Conservation (phyloP, 129 eudicot genomes). For the Artemisia annua region DNA sequence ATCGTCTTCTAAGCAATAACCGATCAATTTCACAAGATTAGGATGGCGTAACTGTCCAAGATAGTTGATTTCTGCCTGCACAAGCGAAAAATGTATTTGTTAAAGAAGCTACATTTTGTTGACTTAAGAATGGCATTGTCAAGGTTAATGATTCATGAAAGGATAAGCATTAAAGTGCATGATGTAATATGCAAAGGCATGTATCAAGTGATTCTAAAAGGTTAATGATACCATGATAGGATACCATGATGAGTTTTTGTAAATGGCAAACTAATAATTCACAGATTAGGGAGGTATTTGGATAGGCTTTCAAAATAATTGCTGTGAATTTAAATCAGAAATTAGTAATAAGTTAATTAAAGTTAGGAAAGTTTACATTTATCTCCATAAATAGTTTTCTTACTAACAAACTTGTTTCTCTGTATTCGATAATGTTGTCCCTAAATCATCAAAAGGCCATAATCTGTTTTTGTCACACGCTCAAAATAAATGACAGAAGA, state of each 20-base stretch:
- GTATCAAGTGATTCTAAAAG: not conserved
- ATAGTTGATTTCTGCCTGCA: slow-evolving; percentile 88
- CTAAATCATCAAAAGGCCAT: no score
- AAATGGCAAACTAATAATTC: not conserved
- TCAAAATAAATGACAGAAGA: no score
- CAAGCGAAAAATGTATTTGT: slow-evolving; percentile 18
- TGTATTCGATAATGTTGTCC: no score
- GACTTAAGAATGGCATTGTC: slow-evolving; percentile 8
- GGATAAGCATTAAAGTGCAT: not conserved
- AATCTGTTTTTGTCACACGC: no score
- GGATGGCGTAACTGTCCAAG: slow-evolving; percentile 84
- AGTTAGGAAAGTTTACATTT: not conserved
- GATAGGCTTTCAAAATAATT: no score
- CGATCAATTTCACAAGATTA: slow-evolving; percentile 80
- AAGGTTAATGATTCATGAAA: slow-evolving; percentile 5
- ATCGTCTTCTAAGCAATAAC: slow-evolving; percentile 89
- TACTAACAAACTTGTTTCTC: not conserved
- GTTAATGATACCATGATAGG: not conserved
- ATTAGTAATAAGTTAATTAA: no score
- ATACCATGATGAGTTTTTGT: not conserved
- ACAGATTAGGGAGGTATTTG: no score
- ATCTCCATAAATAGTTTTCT: not conserved
- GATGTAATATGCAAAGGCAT: not conserved
- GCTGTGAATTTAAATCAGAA: no score
- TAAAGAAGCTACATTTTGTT: slow-evolving; percentile 23